Evolutionary conservation across 2,329 filamentous ascomycete species (phyloP).

Genomic region (Escovopsis sp.): DNA sequence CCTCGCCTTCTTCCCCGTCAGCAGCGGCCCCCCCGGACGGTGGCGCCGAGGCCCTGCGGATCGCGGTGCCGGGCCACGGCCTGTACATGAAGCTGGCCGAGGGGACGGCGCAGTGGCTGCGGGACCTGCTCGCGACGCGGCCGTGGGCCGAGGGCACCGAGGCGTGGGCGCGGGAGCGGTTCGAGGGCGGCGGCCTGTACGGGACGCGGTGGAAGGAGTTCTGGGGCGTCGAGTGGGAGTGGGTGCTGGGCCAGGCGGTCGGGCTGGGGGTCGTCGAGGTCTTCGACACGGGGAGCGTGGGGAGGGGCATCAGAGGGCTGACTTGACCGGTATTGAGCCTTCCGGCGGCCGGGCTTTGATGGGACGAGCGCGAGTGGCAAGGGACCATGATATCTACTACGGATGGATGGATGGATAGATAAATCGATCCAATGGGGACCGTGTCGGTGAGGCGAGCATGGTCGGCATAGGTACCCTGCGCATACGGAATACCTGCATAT

Average conservation of each 20-base stretch:
- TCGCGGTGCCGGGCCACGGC: constrained; percentile 54
- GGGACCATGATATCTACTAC: no score
- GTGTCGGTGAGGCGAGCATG: no score
- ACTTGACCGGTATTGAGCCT: not conserved
- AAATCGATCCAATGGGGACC: no score
- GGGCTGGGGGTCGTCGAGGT: constrained; percentile 57
- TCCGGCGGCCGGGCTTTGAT: not conserved
- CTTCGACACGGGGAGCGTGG: constrained; percentile 63
- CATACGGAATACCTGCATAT: no score
- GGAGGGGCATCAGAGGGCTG: constrained; percentile 43
- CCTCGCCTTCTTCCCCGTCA: no score
- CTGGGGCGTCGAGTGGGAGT: constrained; percentile 54
- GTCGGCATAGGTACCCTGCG: no score
- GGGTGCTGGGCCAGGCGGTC: constrained; percentile 56
- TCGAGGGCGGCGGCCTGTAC: constrained; percentile 46
- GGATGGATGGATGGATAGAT: no score
- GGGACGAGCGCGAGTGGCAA: not conserved
- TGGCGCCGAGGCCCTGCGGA: constrained; percentile 22
- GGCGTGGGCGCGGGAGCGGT: constrained; percentile 47
- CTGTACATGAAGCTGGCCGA: constrained; percentile 51
- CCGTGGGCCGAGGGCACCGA: constrained; percentile 50
- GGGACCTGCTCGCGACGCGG: constrained; percentile 42
- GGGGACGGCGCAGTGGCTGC: constrained; percentile 45
- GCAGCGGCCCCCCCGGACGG: no score
- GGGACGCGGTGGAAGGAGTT: constrained; percentile 48